A percentile compares a stretch with the other conserved stretches of the same genome.
Evolutionary conservation across 139 green algal genomes (phyloP).

Genomic region (Auxenochlorella protothecoides): DNA sequence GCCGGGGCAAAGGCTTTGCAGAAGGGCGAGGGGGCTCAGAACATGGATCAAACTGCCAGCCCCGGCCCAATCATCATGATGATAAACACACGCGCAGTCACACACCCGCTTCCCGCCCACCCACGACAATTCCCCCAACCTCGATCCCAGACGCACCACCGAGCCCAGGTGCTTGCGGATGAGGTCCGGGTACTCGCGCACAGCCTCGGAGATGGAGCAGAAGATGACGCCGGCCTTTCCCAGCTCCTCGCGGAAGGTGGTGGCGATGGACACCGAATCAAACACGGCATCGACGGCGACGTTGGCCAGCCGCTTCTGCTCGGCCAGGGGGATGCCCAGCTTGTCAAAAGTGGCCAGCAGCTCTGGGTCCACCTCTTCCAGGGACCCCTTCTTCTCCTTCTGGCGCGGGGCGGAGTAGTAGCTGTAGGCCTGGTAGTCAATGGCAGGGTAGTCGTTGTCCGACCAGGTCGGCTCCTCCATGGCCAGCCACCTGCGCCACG

Average conservation of each 20-base stretch:
- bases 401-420: constrained; percentile 96
- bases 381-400: constrained; percentile 73
- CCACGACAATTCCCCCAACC: too few species aligned
- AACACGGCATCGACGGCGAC: constrained; percentile 98
- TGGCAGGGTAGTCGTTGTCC: constrained; percentile 49
- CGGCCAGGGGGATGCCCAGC: constrained; percentile 92
- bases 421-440: constrained; percentile 81
- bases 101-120: too few species aligned
- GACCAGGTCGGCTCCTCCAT: constrained; percentile 60
- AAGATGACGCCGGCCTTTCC: constrained; percentile 93
- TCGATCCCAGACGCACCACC: constrained; percentile 44
- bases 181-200: constrained; percentile 92
- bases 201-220: constrained; percentile 89
- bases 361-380: constrained; percentile 96
- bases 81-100: too few species aligned
- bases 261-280: constrained; percentile 97
- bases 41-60: too few species aligned
- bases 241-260: constrained; percentile 94
- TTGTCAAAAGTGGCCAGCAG: constrained; percentile 94
- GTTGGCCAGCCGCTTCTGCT: constrained; percentile 97
- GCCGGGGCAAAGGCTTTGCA: too few species aligned
- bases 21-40: too few species aligned
- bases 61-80: too few species aligned
- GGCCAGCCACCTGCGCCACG: constrained; percentile 90
- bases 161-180: constrained; percentile 84